phyloP scores from a whole-genome alignment of 441 rosid genomes.

The Oxalis stricta region DNA sequence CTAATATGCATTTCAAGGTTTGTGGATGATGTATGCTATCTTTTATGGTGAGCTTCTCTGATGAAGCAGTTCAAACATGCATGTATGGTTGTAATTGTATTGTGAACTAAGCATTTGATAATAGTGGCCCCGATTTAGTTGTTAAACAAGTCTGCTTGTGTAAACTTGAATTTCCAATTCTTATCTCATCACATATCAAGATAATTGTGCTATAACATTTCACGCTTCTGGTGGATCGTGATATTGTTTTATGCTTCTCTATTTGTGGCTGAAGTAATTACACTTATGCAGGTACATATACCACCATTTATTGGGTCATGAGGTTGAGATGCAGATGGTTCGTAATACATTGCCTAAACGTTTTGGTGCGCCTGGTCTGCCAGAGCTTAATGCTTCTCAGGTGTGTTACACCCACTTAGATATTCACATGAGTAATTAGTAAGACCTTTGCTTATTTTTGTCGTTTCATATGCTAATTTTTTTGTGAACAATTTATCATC shows the following conservation, averaged over 20 bases:
- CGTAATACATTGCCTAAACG: constrained; percentile 86
- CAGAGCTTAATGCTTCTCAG: constrained; percentile 97
- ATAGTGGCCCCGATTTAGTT: no score
- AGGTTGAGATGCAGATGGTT: constrained; percentile 93
- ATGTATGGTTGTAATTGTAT: no score
- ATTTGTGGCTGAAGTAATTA: constrained; percentile 2
- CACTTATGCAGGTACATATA: constrained; percentile 60
- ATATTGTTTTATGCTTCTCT: neutral
- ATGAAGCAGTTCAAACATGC: neutral
- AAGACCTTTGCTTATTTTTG: no score
- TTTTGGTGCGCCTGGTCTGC: constrained; percentile 98
- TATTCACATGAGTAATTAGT: neutral
- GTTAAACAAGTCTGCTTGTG: no score
- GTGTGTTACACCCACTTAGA: constrained; percentile 20
- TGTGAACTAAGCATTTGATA: no score
- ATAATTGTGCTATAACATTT: no score
- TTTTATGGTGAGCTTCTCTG: neutral
- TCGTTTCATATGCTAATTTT: no score
- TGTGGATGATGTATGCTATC: neutral
- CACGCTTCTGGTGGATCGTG: no score
- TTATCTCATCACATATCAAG: no score
- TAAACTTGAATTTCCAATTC: no score
- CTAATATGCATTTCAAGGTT: neutral
- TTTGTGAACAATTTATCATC: no score
- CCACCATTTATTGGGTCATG: constrained; percentile 96